phyloP scores from a whole-genome alignment of 495 filamentous ascomycete genomes.

The Xylaria castorea region DNA sequence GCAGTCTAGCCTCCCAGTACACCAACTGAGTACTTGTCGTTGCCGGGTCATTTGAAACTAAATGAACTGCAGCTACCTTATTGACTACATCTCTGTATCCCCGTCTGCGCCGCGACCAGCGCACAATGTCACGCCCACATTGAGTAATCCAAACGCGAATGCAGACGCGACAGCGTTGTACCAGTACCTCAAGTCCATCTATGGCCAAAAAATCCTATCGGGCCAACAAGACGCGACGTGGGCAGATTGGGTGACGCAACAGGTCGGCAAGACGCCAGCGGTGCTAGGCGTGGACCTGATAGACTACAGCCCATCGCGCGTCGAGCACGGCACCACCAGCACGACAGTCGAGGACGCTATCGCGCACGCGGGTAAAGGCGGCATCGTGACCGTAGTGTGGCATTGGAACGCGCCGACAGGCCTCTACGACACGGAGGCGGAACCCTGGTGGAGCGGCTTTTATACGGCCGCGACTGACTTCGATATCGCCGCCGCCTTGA shows the following conservation, averaged over 20 bases:
- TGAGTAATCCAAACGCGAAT: constrained; percentile 42
- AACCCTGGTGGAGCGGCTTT: constrained; percentile 57
- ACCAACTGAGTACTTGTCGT: not conserved
- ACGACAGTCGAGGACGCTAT: constrained; percentile 56
- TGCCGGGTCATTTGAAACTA: too few species aligned
- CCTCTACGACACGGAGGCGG: constrained; percentile 47
- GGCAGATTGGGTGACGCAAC: constrained; percentile 45
- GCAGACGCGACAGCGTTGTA: constrained; percentile 40
- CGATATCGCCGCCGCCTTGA: constrained; percentile 48
- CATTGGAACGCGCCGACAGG: constrained; percentile 53
- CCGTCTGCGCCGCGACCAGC: constrained; percentile 45
- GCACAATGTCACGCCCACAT: constrained; percentile 44
- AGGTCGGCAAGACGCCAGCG: constrained; percentile 55
- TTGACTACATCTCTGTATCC: constrained; percentile 51
- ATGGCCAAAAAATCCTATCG: constrained; percentile 55
- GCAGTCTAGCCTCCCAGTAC: not conserved
- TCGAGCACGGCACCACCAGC: constrained; percentile 46
- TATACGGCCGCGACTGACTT: constrained; percentile 56
- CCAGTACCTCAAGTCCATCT: constrained; percentile 48
- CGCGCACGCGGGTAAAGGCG: constrained; percentile 46
- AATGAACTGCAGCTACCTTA: constrained; percentile 38
- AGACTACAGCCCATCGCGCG: constrained; percentile 55
- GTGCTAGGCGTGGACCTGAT: constrained; percentile 54
- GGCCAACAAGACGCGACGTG: constrained; percentile 53
- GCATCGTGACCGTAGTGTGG: constrained; percentile 55